Evolutionary conservation across 139 green algal genomes (phyloP), one percentile per base, ranked within the genome.

Genomic region (Chlamydomonas schloesseri): DNA sequence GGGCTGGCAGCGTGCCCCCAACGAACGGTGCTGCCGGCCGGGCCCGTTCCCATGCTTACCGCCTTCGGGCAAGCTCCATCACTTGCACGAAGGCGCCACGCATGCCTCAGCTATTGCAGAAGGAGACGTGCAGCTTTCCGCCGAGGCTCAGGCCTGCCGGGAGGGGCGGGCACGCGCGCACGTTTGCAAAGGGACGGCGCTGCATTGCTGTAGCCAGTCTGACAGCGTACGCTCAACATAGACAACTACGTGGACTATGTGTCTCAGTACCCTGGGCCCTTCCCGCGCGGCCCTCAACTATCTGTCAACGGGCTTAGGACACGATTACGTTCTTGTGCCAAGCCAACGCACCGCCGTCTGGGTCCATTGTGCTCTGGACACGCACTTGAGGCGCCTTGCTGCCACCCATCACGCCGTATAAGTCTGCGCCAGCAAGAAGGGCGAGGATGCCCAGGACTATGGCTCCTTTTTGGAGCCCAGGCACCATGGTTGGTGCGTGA

Each of bases 61-160:
- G 67, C 67, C 58, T 65, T 69, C 46, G 67, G 0, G 65, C 31
- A 68, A 85, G 31, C 65, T 85, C 29, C 17, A 57, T 18, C 1
- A 86, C 80, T 33, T 86, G 80, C 4, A 11, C 68, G 50, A 78
- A 77, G 34, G 80, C 80, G 50, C 80, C 80, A 21, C 80, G 80
- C 67, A 86, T 78, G 46, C 80, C 80, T 86, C 80, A 86, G 80
- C 80, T 86, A n/a, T 58, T 78, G 31, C 80, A 86, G 53, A 62
- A 78, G 33, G 50, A 46, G 21, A 86, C 58, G 53, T 86, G 80
- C 46, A 86, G 50, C 26, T 31, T 62, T 2, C 50, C 67, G 5
- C 33, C 50, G 3, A 71, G 28, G 6, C 47, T 58, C 26, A 73
- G 23, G 18, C 42, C 42, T 50, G 42, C 8, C 42, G 42, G 8